Percentiles rank a stretch among this genome's conserved stretches.
Conservation (phyloP, 2,329 filamentous ascomycete species). For the Aspergillus sergii region DNA sequence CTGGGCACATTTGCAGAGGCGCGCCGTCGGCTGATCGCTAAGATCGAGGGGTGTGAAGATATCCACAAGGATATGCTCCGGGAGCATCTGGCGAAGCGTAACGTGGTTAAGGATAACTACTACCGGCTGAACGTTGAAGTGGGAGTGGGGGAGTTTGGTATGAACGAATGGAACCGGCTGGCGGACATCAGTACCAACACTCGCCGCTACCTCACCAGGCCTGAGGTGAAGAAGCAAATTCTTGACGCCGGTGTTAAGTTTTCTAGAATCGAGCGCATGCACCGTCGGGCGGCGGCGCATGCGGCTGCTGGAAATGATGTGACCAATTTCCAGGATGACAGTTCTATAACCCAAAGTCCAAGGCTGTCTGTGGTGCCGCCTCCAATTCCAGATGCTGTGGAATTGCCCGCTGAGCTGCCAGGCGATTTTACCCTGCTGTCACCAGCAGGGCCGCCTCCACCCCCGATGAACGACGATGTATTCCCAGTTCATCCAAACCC, state of each 20-base stretch:
- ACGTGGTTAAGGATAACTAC: conserved; percentile 87
- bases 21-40: conserved; percentile 76
- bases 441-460: conserved; percentile 19
- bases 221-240: conserved; percentile 75
- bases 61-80: conserved; percentile 85
- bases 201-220: conserved; percentile 74
- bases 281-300: conserved; percentile 64
- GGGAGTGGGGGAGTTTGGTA: conserved; percentile 93
- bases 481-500: conserved; percentile 33
- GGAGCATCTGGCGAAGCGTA: conserved; percentile 74
- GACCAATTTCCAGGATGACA: conserved; percentile 34
- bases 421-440: conserved; percentile 36
- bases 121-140: conserved; percentile 96
- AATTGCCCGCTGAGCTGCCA: conserved; percentile 60
- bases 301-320: conserved; percentile 38
- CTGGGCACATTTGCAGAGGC: conserved; percentile 92
- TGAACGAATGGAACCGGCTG: conserved; percentile 97
- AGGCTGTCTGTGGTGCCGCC: conserved; percentile 40
- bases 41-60: conserved; percentile 93
- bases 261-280: conserved; percentile 78
- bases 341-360: conserved; percentile 23
- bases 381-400: conserved; percentile 54
- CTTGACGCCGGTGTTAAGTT: conserved; percentile 76
- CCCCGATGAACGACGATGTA: conserved; percentile 32
- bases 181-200: conserved; percentile 94